Evolutionary conservation across 2,329 filamentous ascomycete species (phyloP).

Genomic region (Colletotrichum sp.): DNA sequence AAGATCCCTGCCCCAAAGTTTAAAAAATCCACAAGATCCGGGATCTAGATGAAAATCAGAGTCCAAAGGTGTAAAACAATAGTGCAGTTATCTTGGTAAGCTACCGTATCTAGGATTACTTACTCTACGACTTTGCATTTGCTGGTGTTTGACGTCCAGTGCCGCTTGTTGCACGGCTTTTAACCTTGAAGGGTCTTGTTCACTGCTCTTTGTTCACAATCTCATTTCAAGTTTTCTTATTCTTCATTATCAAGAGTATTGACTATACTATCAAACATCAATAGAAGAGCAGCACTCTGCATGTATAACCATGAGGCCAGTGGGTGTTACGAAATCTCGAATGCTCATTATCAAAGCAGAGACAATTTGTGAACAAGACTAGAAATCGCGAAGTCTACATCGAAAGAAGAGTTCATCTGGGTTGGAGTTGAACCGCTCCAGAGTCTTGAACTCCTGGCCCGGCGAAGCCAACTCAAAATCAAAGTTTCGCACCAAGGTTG

Average conservation of each 20-base stretch:
- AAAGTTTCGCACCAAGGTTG: neutral
- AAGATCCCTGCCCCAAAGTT: neutral
- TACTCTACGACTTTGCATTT: neutral
- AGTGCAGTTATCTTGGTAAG: neutral
- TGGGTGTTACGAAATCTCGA: neutral
- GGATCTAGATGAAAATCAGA: neutral
- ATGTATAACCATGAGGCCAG: neutral
- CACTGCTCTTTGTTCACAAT: neutral
- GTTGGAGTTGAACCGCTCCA: neutral
- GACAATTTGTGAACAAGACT: rapidly evolving
- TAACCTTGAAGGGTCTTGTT: neutral
- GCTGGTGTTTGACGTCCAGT: neutral
- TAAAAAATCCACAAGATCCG: neutral
- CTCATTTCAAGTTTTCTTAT: neutral
- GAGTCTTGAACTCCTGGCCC: neutral
- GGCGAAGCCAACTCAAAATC: neutral
- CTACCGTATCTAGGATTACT: neutral
- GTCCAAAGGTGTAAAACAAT: neutral
- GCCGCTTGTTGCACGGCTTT: neutral
- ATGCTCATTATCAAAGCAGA: rapidly evolving
- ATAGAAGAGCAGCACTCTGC: neutral
- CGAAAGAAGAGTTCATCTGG: neutral
- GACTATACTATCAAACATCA: neutral
- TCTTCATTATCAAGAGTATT: neutral
- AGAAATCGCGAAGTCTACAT: neutral